Evolutionary conservation across 2,329 filamentous ascomycete genomes (phyloP).

Genomic region (Furcasterigmium furcatum): DNA sequence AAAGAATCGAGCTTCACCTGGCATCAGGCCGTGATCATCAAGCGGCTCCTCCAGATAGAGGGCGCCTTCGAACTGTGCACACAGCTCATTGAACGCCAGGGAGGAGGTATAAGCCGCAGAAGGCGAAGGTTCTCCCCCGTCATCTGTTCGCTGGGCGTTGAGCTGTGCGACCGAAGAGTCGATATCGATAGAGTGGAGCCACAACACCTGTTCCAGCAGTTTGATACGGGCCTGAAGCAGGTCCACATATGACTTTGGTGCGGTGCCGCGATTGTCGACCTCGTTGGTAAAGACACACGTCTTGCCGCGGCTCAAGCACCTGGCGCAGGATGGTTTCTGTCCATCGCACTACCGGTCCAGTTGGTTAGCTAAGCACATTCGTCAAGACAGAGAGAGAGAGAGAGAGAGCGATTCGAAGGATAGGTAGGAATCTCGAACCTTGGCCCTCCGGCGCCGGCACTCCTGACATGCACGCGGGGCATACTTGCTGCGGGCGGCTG

Average conservation of each 20-base stretch:
- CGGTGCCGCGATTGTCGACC: slow-evolving; percentile 28
- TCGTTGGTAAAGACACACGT: slow-evolving; percentile 24
- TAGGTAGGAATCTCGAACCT: slow-evolving; percentile 19
- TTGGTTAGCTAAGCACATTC: no score
- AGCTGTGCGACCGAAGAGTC: slow-evolving; percentile 18
- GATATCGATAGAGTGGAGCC: slow-evolving; percentile 23
- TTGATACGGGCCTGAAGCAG: slow-evolving; percentile 27
- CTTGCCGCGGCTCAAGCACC: slow-evolving; percentile 23
- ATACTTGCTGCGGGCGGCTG: slow-evolving; percentile 10
- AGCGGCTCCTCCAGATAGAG: slow-evolving; percentile 30
- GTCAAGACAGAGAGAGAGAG: neutral
- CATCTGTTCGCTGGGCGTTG: slow-evolving; percentile 10
- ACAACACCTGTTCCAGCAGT: slow-evolving; percentile 23
- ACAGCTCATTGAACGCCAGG: slow-evolving; percentile 7
- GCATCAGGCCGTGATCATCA: slow-evolving; percentile 15
- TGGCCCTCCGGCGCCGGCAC: slow-evolving; percentile 29
- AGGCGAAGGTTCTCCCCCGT: slow-evolving; percentile 5
- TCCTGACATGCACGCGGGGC: slow-evolving; percentile 27
- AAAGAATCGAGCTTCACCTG: slow-evolving; percentile 27
- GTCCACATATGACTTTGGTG: slow-evolving; percentile 28
- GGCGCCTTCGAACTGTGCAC: slow-evolving; percentile 22
- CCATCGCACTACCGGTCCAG: slow-evolving; percentile 26
- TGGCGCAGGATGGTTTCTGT: slow-evolving; percentile 21
- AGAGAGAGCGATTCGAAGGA: neutral
- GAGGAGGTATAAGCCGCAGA: neutral